Evolutionary conservation across 441 rosid species (phyloP).

Genomic region (Populus hybrid): DNA sequence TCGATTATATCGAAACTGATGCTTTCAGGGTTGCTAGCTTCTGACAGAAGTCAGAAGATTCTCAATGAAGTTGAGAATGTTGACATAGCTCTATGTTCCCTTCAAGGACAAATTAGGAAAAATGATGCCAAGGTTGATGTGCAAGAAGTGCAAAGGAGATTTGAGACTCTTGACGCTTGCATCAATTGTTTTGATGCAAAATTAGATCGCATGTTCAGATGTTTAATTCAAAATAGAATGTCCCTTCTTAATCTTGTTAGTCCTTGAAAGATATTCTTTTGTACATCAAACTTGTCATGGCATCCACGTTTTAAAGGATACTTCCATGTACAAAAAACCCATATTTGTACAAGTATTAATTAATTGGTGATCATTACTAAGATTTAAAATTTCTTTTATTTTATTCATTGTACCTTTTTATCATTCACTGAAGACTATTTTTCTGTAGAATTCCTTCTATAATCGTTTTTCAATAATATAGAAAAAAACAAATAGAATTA

Average conservation of each 20-base stretch:
- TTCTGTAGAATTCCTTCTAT: too few species aligned
- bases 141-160: conserved; percentile 31
- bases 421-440: too few species aligned
- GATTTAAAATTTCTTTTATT: too few species aligned
- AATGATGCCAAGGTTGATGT: conserved; percentile 27
- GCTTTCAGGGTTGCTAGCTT: conserved; percentile 22
- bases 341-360: too few species aligned
- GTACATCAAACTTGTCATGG: conserved; percentile 20
- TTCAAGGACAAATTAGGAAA: conserved; percentile 20
- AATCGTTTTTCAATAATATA: too few species aligned
- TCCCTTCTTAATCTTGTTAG: conserved; percentile 55
- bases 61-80: conserved; percentile 52
- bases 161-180: conserved; percentile 35
- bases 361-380: too few species aligned
- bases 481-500: too few species aligned
- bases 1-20: conserved; percentile 51
- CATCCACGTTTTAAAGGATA: conserved; percentile 13
- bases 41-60: conserved; percentile 23
- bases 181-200: conserved; percentile 40
- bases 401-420: too few species aligned
- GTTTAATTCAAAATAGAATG: conserved; percentile 53
- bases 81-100: conserved; percentile 42
- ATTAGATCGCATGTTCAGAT: conserved; percentile 44
- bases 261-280: conserved; percentile 16
- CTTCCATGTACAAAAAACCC: neutral